Conservation (phyloP, 768 basidiomycete genomes). For the Hypholoma fasciculare region DNA sequence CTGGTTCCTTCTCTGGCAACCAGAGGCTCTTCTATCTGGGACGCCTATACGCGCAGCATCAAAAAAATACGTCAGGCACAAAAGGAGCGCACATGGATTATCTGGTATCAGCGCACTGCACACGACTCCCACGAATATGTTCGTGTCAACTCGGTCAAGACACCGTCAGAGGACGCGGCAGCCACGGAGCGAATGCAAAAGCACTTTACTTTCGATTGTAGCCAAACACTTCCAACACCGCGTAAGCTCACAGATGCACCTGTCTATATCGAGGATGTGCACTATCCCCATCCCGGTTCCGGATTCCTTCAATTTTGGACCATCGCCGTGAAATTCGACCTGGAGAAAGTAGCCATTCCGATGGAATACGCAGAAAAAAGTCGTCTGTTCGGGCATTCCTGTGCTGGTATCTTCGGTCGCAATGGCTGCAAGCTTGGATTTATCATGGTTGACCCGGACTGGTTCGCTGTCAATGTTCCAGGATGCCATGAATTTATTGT, state of each 20-base stretch:
- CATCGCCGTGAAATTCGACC: too few relatives aligned
- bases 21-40: conserved; percentile 1
- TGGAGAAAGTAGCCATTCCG: too few relatives aligned
- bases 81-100: conserved; percentile 8
- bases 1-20: conserved; percentile 12
- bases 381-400: too few relatives aligned
- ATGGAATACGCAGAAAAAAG: too few relatives aligned
- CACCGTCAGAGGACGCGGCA: not conserved
- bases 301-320: too few relatives aligned
- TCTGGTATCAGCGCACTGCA: conserved; percentile 12
- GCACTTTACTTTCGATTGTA: not conserved
- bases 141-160: conserved; percentile 1
- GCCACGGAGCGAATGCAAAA: not conserved
- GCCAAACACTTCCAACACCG: not conserved
- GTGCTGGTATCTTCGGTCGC: too few relatives aligned
- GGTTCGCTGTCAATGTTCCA: too few relatives aligned
- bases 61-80: conserved; percentile 1
- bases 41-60: conserved; percentile 1
- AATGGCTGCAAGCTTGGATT: too few relatives aligned
- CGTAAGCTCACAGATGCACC: not conserved
- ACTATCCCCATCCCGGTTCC: too few relatives aligned
- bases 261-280: too few relatives aligned
- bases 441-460: too few relatives aligned
- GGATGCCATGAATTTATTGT: too few relatives aligned
- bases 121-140: conserved; percentile 6